Conservation (phyloP, 768 basidiomycete species). For the Panellus pusillus region DNA sequence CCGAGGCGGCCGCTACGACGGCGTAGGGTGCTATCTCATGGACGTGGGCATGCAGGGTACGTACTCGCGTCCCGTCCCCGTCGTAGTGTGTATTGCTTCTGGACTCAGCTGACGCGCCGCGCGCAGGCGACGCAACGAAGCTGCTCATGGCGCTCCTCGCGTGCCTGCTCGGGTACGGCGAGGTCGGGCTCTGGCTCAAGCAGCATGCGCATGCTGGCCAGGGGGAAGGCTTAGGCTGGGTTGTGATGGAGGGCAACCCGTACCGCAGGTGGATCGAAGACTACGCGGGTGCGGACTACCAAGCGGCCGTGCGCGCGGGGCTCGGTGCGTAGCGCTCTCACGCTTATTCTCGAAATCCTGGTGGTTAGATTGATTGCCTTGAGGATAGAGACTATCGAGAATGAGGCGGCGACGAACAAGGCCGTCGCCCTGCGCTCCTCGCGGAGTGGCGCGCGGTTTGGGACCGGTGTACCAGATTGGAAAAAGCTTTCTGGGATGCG, state of each 20-base stretch:
- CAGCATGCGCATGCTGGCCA: too few relatives aligned
- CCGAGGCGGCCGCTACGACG: conserved; percentile 70
- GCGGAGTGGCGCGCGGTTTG: conserved; percentile 72
- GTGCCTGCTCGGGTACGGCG: conserved; percentile 90
- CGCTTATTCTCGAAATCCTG: neutral
- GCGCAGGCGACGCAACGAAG: conserved; percentile 63
- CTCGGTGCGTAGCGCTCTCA: conserved; percentile 52
- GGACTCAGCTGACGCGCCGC: too few relatives aligned
- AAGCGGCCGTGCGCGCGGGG: conserved; percentile 68
- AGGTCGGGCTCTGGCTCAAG: conserved; percentile 86
- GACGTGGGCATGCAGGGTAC: conserved; percentile 73
- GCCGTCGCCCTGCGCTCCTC: conserved; percentile 59
- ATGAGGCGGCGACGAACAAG: conserved; percentile 53
- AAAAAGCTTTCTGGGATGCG: conserved; percentile 86
- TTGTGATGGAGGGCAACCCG: conserved; percentile 64
- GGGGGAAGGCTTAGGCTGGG: conserved; percentile 60
- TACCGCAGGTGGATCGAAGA: conserved; percentile 80
- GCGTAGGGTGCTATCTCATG: conserved; percentile 89
- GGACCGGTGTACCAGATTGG: conserved; percentile 72
- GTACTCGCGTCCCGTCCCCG: neutral
- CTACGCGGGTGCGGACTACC: conserved; percentile 72
- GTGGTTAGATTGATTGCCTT: neutral
- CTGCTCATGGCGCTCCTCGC: conserved; percentile 81
- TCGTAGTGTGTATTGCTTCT: too few relatives aligned
- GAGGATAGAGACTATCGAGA: conserved; percentile 69